These are phyloP conservation scores for Boechera retrofracta DNA, from an alignment of 345 rosid species.

Conservation along the genomic window DNA sequence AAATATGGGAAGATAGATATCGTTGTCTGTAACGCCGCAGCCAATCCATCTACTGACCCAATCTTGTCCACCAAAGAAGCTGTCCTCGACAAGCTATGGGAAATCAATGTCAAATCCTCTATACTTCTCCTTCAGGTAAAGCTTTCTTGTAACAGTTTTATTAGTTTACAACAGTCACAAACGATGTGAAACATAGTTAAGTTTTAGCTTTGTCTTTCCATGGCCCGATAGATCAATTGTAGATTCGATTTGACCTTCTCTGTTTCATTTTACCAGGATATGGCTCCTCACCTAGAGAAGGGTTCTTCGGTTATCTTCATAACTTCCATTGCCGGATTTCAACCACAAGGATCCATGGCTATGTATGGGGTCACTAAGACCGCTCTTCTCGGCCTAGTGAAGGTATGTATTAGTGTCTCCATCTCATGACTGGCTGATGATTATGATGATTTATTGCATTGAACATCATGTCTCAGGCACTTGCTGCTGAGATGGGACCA, in stretches of 20 bases:
- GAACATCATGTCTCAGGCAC: constrained; percentile 57
- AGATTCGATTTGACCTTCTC: neutral
- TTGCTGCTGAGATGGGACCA: constrained; percentile 86
- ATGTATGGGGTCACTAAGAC: constrained; percentile 98
- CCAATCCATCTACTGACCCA: constrained; percentile 70
- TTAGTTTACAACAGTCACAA: neutral
- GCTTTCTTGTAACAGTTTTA: neutral
- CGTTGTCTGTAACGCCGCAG: constrained; percentile 79
- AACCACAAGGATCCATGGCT: constrained; percentile 65
- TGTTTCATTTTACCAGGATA: constrained; percentile 54
- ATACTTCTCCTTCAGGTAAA: constrained; percentile 71
- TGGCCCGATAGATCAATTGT: neutral
- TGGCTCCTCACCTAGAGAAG: constrained; percentile 73
- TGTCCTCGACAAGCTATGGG: constrained; percentile 87
- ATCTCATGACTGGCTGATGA: constrained; percentile 2
- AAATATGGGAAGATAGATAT: constrained; percentile 82
- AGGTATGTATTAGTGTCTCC: constrained; percentile 53
- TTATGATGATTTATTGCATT: neutral
- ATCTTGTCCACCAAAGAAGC: constrained; percentile 68
- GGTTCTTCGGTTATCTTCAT: constrained; percentile 81
- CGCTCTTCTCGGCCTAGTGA: constrained; percentile 86
- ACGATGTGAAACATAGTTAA: neutral
- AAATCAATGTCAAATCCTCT: constrained; percentile 79
- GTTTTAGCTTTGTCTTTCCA: constrained; percentile 10
- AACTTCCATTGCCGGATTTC: constrained; percentile 75